Base-by-base conservation (phyloP, 139 green algal genomes). In the Volvox africanus region DNA sequence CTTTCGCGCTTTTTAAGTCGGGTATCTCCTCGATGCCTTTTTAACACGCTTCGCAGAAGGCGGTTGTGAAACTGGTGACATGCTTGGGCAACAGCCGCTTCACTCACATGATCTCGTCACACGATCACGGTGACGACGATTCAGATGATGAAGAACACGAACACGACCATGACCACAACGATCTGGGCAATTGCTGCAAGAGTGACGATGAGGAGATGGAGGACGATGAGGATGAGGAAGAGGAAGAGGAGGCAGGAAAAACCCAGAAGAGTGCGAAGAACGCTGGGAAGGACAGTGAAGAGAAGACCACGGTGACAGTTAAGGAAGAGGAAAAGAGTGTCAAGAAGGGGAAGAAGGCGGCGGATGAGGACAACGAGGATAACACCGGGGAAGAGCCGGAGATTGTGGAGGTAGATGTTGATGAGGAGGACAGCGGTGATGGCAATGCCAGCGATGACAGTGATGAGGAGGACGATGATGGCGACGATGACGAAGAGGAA, bases 21-120 rank as follows among this genome's bases (percentile, higher is more conserved):
- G 44, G 44, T 55, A 9, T 55, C 9, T 14, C 44, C 5, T 9
- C 44, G 44, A 55, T 55, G 44, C 44, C 44, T 55, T 9, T 5
- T 9, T 5, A 55, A 55, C 44, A 55, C 44, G 44, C 44, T 9
- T 55, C 44, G 20, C 35, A 79, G 86, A 67, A 32, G 30, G 44
- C 61, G 28, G 22, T 61, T 6, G 80, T 95, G 44, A 89, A 92
- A 88, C 71, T 95, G 89, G 79, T 92, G 26, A 94, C 61, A 37
- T 93, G 88, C 50, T 37, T 95, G 37, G n/a, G 67, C 75, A 95
- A 95, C 85, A 91, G 61, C 75, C 37, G 91, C 21, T 88, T 89
- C 80, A 75, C 50, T 11, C 93, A 95, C 88, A 95, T 95, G 93
- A 92, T 95, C 6, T 71, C n/a, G 1, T 26, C 26, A 26, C 67